A percentile compares a stretch with the other conserved stretches of the same genome.
These are phyloP conservation scores for Zymoseptoria brevis DNA, from an alignment of 2,329 filamentous ascomycete genomes.

Conservation along the genomic window DNA sequence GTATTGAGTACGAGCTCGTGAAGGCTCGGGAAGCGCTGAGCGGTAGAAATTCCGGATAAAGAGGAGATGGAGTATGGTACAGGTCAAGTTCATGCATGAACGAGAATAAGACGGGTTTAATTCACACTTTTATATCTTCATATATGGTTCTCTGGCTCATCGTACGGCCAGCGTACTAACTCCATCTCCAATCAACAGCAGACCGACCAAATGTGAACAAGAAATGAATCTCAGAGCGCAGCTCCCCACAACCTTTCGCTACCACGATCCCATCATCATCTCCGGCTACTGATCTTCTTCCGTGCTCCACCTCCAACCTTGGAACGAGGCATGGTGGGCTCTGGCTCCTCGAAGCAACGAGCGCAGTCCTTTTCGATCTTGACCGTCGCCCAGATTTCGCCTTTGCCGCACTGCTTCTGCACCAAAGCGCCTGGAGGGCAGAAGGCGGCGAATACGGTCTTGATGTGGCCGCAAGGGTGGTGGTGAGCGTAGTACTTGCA, in stretches of 20 bases:
- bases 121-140: background rate
- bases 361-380: constrained; percentile 29
- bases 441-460: constrained; percentile 31
- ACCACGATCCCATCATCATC: background rate
- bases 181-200: background rate
- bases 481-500: constrained; percentile 43
- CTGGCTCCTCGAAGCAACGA: constrained; percentile 20
- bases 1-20: background rate
- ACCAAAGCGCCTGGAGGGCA: constrained; percentile 27
- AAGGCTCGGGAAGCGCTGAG: background rate
- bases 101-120: background rate
- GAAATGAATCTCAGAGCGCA: background rate
- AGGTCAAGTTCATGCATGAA: background rate
- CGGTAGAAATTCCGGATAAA: background rate
- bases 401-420: constrained; percentile 26
- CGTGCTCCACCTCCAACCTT: constrained; percentile 9
- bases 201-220: background rate
- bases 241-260: background rate
- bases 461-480: constrained; percentile 39
- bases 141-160: background rate
- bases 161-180: background rate
- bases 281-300: constrained; percentile 14
- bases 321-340: constrained; percentile 11
- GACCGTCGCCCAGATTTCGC: constrained; percentile 32
- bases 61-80: background rate